Evolutionary conservation across 305 asterid genomes (phyloP).

Genomic region (Rubia peregrina): DNA sequence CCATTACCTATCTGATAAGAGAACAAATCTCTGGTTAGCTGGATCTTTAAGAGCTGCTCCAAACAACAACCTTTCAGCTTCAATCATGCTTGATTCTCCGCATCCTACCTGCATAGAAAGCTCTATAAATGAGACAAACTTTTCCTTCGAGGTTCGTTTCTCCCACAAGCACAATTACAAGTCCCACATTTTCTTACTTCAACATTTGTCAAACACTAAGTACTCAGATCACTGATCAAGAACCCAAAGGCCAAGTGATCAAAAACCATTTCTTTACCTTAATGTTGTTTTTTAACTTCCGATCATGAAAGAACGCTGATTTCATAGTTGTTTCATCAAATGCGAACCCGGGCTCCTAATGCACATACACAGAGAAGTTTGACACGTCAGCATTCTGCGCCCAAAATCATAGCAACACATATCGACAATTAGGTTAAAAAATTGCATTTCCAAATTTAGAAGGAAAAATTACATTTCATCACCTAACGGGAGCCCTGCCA

Average conservation of each 20-base stretch:
- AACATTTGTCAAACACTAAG: background rate
- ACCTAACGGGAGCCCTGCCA: constrained; percentile 88
- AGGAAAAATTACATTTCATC: background rate
- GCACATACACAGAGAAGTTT: constrained; percentile 62
- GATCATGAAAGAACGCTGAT: constrained; percentile 45
- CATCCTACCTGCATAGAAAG: constrained; percentile 74
- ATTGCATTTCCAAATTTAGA: background rate
- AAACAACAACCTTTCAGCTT: constrained; percentile 94
- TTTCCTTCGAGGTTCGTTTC: background rate
- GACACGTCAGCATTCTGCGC: constrained; percentile 66
- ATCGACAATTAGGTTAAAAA: background rate
- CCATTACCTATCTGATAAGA: constrained; percentile 85
- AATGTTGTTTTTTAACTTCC: constrained; percentile 62
- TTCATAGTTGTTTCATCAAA: constrained; percentile 77
- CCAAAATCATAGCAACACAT: background rate
- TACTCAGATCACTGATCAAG: constrained; percentile 10
- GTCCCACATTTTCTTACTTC: background rate
- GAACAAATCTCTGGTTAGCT: constrained; percentile 88
- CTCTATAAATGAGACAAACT: constrained; percentile 23
- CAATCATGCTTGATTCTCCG: constrained; percentile 94
- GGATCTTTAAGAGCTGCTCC: constrained; percentile 82
- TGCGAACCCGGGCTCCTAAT: constrained; percentile 79
- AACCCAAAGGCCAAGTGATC: constrained; percentile 10
- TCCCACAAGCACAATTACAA: background rate
- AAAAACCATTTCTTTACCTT: constrained; percentile 41